Base-by-base conservation (phyloP, 805 yeast genomes). In the Isabelozyma gotoi region DNA sequence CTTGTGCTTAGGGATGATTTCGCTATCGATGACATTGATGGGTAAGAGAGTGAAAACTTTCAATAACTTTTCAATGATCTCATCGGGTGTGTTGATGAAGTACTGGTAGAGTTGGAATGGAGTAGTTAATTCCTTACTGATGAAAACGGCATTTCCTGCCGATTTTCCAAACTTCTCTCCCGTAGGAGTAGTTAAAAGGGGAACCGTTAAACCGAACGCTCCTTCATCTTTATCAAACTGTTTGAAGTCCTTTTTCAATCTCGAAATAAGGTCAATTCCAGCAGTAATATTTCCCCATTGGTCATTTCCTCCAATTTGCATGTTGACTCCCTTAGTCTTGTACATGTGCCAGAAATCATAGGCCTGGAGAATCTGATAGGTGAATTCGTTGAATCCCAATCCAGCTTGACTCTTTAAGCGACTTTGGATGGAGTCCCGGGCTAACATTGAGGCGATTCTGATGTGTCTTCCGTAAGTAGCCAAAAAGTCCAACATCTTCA, bases 271-370 rank as follows among this genome's bases (percentile, higher is more conserved):
- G 56, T 94, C 99, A 33, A 88, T 78, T 0, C 99, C 99, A 0
- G 98, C 97, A 2, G 96, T 88, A 46, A 94, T 94, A 56, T 94
- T 94, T 1, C 99, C 99, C 90, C 97, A 94, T 65, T 94, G 99
- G 61, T 94, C 99, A 59, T 87, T 90, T 5, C 99, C 99, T 18
- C 99, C 99, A 29, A 87, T 82, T 67, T 94, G 98, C 11, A 90
- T 65, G 35, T 74, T 72, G 35, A 91, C 91, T 3, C 71, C 63
- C 31, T 78, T 65, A 12, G 77, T 60, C 32, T 74, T 75, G 68
- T 80, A 81, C 45, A 94, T 67, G 58, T 91, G 89, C 75, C 85
- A 89, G 59, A 89, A 94, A 60, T 94, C 99, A 61, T 80, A 94
- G 0, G 97, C 98, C 63, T 94, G 99, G 43, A 94, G 67, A 15